Evolutionary conservation across 1,139 yeast genomes (phyloP), one percentile per base, ranked within the genome.

Genomic region (Suhomyces coccinellae): DNA sequence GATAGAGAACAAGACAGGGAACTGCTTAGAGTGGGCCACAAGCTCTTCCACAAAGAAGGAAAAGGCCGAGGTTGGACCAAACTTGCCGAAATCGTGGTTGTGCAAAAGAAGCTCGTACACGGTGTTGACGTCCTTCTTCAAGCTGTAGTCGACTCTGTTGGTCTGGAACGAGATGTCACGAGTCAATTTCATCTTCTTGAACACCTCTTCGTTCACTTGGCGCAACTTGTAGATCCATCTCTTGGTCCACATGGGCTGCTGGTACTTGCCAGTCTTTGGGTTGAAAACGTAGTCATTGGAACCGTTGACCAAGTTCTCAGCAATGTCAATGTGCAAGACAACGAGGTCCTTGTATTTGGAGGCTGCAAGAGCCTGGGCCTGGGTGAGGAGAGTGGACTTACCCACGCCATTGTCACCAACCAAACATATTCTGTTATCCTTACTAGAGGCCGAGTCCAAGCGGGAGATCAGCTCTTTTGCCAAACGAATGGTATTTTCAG

Each of bases 381-480:
- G 97, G 0, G 93, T 68, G 41, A 91, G 57, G 33, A 85, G 63
- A 0, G 90, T 80, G 3, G 93, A 79, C 67, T 91, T 91, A 10
- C 98, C 98, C 10, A 79, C 75, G 38, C 97, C 97, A 40, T 80
- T 69, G 46, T 77, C 82, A 35, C 98, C 98, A 28, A 80, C 65
- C 17, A 91, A 54, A 40, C 86, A 71, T 34, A 77, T 55, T 57
- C 87, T 73, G 60, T 83, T 85, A 11, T 65, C 56, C 14, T 60
- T 56, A 1, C 80, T 70, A 1, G 59, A 43, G 2, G 51, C 49
- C 4, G 49, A 38, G 33, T 40, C 48, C 48, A 71, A 57, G 29
- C 62, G 61, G 13, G 54, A 44, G 7, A 73, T 52, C 47, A 72
- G 66, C 10, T 50, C 47, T n/a, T 55, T 47, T 20, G 60, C 49